Evolutionary conservation across 257 asterid genomes (phyloP), one percentile per base, ranked within the genome.

Genomic region (Nicotiana tomentosiformis): DNA sequence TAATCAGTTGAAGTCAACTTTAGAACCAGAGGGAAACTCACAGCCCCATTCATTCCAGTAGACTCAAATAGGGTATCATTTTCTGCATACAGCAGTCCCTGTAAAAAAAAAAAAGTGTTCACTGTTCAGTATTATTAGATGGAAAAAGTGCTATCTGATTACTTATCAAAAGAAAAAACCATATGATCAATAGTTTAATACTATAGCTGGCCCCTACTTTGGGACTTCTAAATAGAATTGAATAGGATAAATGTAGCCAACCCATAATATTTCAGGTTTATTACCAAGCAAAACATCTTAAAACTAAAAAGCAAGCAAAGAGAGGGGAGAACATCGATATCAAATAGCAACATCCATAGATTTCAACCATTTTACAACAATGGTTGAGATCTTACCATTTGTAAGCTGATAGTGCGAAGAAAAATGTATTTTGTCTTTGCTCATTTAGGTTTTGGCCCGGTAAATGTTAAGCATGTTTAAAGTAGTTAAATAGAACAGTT

Each of bases 1-100:
- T 49, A 74, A 26, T 46, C 23, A 74, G 16, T 60, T 9, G 15
- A 43, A 66, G 51, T 29, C 74, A 74, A 56, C 49, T 23, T 7
- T 29, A 74, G 81, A 29, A 65, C 23, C 14, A 68, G 56, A 53
- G 68, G 61, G 20, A 61, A 86, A 90, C 97, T 93, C 89, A 96
- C 99, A 30, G 17, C 97, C 58, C 97, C 97, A 35, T 92, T 3
- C 80, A 94, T 93, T 77, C 98, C 99, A 57, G 98, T 96, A 11
- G 99, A 94, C 85, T 96, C 99, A 49, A 89, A 92, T 77, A 96
- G 88, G 17, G 92, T 86, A 84, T 96, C 96, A 78, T 96, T 91
- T 84, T 89, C 98, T 56, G 84, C 97, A 90, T 96, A 96, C 81
- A 96, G 29, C 82, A 96, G 94, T 82, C 99, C 99, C 99, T 93